Conservation (phyloP, 129 eudicot genomes). For the Ambrosia artemisiifolia region DNA sequence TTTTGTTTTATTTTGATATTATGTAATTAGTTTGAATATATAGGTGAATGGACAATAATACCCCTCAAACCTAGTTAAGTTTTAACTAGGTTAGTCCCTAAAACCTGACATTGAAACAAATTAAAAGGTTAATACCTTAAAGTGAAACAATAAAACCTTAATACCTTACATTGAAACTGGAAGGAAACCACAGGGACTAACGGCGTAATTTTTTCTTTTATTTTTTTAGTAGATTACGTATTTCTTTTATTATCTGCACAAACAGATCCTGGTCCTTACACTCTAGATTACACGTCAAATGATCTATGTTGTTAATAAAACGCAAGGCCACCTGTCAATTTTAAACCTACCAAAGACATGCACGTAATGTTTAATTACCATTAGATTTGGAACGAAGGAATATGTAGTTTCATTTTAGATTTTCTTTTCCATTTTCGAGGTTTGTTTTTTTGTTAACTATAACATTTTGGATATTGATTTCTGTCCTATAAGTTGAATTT, state of each 20-base stretch:
- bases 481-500: not conserved
- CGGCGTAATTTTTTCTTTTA: not conserved
- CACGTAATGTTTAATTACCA: constrained; percentile 47
- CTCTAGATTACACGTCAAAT: constrained; percentile 73
- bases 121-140: no score
- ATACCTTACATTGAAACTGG: no score
- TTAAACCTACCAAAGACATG: constrained; percentile 65
- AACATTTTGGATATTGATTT: not conserved
- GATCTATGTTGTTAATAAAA: constrained; percentile 85
- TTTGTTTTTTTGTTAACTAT: not conserved
- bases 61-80: no score
- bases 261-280: constrained; percentile 86
- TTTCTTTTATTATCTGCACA: not conserved
- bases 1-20: no score
- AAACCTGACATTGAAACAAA: no score
- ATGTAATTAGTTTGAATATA: no score
- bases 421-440: not conserved
- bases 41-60: no score
- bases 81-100: no score
- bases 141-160: no score
- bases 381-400: not conserved
- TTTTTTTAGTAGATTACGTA: not conserved
- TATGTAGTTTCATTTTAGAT: constrained; percentile 3
- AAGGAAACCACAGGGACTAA: no score
- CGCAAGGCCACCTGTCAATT: constrained; percentile 81